Evolutionary conservation across 23 red algal species (phyloP), one percentile per base, ranked within the genome.

Genomic region (Agarophyton chilense): DNA sequence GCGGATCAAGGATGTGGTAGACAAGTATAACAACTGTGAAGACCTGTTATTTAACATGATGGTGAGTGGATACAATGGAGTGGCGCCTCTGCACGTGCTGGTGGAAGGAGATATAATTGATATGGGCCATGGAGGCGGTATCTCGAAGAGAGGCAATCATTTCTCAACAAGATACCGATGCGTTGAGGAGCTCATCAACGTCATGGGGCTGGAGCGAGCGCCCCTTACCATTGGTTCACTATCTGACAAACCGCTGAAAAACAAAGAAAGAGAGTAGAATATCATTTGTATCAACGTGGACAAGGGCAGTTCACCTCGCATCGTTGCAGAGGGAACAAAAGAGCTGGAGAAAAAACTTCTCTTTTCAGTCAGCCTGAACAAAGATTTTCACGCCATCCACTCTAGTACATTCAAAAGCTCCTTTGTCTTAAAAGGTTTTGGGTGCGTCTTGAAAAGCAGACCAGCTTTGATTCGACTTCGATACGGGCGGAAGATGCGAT

Each of bases 1-100:
- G 38, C 16, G 41, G 40, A 68, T 84, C 34, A 62, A 84, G 25
- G 57, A 84, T 34, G 60, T 84, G 22, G 80, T 84, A 14, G 45
- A 84, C 61, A 70, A 71, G 28, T 71, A 67, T 29, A 50, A 49
- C 24, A 84, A 84, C n/a, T 84, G 80, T 46, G 80, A 84, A 51
- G 80, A 84, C 44, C 44, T 84, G 33, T 19, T 84, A 39, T 84
- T 84, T 40, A 84, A 84, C 56, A 84, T 84, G 80, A 84, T 84
- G 80, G 80, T 84, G 38, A 65, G 52, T 1, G 80, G 80, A 21
- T 84, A 84, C 41, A 84, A 84, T 45, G 80, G 80, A 43, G 39
- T 66, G 12, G 80, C 80, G 22, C 80, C 80, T 64, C 24, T 84
- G 57, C 80, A 84, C 51, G 80, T 84, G n/a, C 40, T 84, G 19